A percentile compares a stretch with the other conserved stretches of the same genome.
Conservation (phyloP, 805 yeast species). For the Candida ascalaphidarum region DNA sequence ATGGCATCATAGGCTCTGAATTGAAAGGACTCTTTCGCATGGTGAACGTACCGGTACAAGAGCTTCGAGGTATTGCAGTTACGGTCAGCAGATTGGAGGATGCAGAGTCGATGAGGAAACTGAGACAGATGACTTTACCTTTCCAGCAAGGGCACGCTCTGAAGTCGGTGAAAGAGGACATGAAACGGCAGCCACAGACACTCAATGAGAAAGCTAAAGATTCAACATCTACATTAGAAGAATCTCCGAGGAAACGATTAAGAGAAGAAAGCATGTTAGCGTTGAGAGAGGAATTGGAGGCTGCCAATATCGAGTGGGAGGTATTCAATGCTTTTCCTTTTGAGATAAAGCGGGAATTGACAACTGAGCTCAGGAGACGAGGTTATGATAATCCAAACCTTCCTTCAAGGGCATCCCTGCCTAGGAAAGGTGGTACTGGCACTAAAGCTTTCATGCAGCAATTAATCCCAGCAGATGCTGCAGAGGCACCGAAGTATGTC, state of each 20-base stretch:
- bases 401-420: too few species aligned
- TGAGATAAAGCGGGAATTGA: slow-evolving; percentile 57
- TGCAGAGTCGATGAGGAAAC: slow-evolving; percentile 12
- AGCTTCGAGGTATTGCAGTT: slow-evolving; percentile 72
- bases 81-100: slow-evolving; percentile 54
- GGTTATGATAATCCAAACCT: slow-evolving; percentile 10
- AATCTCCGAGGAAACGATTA: slow-evolving; percentile 3
- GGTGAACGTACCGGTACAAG: slow-evolving; percentile 53
- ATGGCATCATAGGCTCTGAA: slow-evolving; percentile 55
- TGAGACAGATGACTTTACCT: slow-evolving; percentile 16
- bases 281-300: slow-evolving; percentile 8
- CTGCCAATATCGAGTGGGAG: slow-evolving; percentile 49
- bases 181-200: slow-evolving; percentile 6
- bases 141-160: slow-evolving; percentile 5
- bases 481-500: slow-evolving; percentile 19
- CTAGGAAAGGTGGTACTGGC: too few species aligned
- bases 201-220: slow-evolving; percentile 13
- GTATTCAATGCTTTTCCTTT: slow-evolving; percentile 59
- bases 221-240: slow-evolving; percentile 5
- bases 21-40: slow-evolving; percentile 46
- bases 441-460: slow-evolving; percentile 28
- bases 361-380: slow-evolving; percentile 41
- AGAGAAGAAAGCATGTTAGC: slow-evolving; percentile 3
- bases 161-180: not conserved
- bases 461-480: slow-evolving; percentile 23